Conservation (phyloP, 768 basidiomycete genomes). For the Boletus barrowsii region DNA sequence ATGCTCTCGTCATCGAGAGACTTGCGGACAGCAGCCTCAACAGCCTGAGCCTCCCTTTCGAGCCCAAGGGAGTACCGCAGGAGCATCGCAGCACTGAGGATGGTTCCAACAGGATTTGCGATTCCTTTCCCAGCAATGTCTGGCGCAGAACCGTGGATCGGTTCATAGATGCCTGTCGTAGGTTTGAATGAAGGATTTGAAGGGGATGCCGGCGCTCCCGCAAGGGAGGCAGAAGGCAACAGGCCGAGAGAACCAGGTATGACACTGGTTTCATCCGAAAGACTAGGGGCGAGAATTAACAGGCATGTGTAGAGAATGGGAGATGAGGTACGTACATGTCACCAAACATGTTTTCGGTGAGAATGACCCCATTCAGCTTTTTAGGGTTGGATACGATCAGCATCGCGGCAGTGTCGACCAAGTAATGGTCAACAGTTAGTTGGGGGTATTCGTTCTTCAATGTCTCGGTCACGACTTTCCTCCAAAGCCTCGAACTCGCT, state of each 20-base stretch:
- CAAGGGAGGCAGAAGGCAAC: conserved; percentile 93
- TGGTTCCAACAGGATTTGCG: conserved; percentile 93
- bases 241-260: conserved; percentile 97
- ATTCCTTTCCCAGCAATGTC: conserved; percentile 94
- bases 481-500: conserved; percentile 91
- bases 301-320: not conserved
- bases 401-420: conserved; percentile 98
- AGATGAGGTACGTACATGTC: conserved; percentile 72
- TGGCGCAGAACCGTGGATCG: conserved; percentile 93
- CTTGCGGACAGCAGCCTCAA: conserved; percentile 89
- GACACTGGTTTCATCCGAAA: conserved; percentile 95
- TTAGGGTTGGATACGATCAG: conserved; percentile 84
- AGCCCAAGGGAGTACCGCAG: conserved; percentile 92
- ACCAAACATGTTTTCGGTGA: conserved; percentile 96
- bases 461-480: conserved; percentile 87
- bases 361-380: conserved; percentile 91
- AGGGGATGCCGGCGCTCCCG: conserved; percentile 72
- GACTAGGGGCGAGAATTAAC: conserved; percentile 41
- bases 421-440: conserved; percentile 80
- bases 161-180: conserved; percentile 90
- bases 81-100: conserved; percentile 91
- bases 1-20: conserved; percentile 68
- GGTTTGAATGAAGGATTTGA: conserved; percentile 62
- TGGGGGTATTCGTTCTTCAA: conserved; percentile 85
- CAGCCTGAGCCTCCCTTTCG: conserved; percentile 76